Conservation (phyloP, 208 protist genomes). For the Leishmania turanica region DNA sequence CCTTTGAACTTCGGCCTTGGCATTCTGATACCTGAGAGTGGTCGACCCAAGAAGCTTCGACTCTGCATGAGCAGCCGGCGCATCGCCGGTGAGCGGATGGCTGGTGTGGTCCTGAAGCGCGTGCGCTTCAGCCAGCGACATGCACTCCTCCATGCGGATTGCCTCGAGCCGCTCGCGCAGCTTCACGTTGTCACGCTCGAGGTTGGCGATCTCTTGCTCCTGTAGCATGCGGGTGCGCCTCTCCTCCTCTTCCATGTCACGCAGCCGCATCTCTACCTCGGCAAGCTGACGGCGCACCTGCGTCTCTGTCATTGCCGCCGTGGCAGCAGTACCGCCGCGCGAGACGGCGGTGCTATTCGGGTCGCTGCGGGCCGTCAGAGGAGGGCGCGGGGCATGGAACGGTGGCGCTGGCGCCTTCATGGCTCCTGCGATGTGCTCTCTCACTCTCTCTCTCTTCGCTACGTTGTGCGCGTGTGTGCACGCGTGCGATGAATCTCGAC, state of each 20-base stretch:
- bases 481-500: not conserved
- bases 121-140: slow-evolving; percentile 36
- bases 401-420: slow-evolving; percentile 6
- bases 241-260: slow-evolving; percentile 76
- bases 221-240: slow-evolving; percentile 59
- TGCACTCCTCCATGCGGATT: slow-evolving; percentile 77
- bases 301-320: slow-evolving; percentile 26
- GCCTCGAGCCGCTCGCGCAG: slow-evolving; percentile 55
- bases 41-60: slow-evolving; percentile 61
- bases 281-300: slow-evolving; percentile 57
- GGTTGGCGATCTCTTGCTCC: slow-evolving; percentile 65
- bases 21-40: slow-evolving; percentile 52
- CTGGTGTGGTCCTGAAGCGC: slow-evolving; percentile 3
- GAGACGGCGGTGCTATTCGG: not conserved
- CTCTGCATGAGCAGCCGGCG: slow-evolving; percentile 8
- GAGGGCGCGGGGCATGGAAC: slow-evolving; percentile 13
- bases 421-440: not conserved
- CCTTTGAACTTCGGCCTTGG: slow-evolving; percentile 40
- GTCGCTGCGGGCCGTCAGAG: slow-evolving; percentile 7
- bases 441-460: not conserved
- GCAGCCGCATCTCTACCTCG: slow-evolving; percentile 66
- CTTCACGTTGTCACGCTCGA: slow-evolving; percentile 55
- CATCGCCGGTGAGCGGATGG: slow-evolving; percentile 1
- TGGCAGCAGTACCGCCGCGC: not conserved
- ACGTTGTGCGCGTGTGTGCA: not conserved